Evolutionary conservation across 139 green algal species (phyloP), one percentile per base, ranked within the genome.

Genomic region (Tetratostichococcus sp.): DNA sequence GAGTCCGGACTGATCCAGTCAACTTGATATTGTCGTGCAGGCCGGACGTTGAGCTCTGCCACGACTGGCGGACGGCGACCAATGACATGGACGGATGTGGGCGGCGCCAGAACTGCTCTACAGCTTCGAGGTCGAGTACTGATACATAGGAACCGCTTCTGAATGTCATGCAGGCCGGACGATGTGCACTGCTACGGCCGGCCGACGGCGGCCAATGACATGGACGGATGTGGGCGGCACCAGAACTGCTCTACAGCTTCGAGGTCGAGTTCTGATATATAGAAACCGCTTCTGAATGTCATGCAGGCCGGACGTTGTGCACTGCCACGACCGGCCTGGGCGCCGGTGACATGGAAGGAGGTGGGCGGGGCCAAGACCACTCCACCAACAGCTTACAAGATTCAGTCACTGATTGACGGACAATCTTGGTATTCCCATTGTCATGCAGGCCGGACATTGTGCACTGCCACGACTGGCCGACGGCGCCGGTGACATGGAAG

Each of bases 31-130:
- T n/a, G n/a, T n/a, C n/a, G n/a, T n/a, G n/a, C 70, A 88, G 79
- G 71, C 92, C 91, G 25, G 86, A 97, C 87, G 89, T 99, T 43
- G 74, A 99, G 34, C 96, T 99, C 88, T 94, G 86, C 83, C 96
- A 99, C 84, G 96, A 99, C 86, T 97, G 93, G 92, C 89, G 91
- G 77, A 92, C 88, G 21, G 96, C 96, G 0, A 79, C 86, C 90
- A 1, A 81, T 87, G 19, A 80, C 81, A 0, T 77, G 65, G 22
- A 84, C 82, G 2, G 82, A 94, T 66, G 70, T 76, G 11, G 80
- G 79, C 57, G 68, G 34, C 35, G 76, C 80, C 25, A 79, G 73
- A 67, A 76, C 50, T 30, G 14, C 39, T 22, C 8, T 14, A 22
- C n/a, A n/a, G n/a, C n/a, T n/a, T n/a, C n/a, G n/a, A n/a, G n/a